Evolutionary conservation across 169 alveolate species (phyloP).

Genomic region (Plasmodium falciparum): DNA sequence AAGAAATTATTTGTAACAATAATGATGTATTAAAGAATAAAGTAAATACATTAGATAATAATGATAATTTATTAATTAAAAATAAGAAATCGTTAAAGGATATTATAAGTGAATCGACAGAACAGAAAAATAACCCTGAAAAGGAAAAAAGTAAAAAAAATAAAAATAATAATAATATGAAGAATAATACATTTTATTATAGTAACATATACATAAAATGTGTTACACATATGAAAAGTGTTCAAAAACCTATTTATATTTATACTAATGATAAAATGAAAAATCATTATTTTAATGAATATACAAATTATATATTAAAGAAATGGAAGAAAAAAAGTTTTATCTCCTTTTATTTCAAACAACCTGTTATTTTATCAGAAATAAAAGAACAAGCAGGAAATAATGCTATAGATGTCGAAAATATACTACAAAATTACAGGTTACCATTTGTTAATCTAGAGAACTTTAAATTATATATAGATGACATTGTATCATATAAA

Average conservation of each 20-base stretch:
- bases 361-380: conserved; percentile 38
- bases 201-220: conserved; percentile 49
- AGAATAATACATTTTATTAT: conserved; percentile 15
- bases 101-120: neutral
- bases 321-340: conserved; percentile 74
- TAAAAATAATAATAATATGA: neutral
- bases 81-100: too few species aligned
- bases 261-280: conserved; percentile 71
- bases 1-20: neutral
- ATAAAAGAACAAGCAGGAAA: conserved; percentile 22
- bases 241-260: conserved; percentile 54
- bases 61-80: too few species aligned
- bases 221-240: conserved; percentile 29
- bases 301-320: conserved; percentile 56
- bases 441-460: conserved; percentile 59
- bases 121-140: neutral
- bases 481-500: conserved; percentile 47
- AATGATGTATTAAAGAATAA: conserved; percentile 4
- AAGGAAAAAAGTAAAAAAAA: neutral
- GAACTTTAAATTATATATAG: conserved; percentile 29
- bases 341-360: conserved; percentile 56
- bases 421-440: conserved; percentile 29
- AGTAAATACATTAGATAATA: neutral
- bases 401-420: conserved; percentile 14
- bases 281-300: conserved; percentile 70